These are phyloP conservation scores for Neolentinus lepideus DNA, from an alignment of 1,284 basidiomycete genomes.

Conservation along the genomic window DNA sequence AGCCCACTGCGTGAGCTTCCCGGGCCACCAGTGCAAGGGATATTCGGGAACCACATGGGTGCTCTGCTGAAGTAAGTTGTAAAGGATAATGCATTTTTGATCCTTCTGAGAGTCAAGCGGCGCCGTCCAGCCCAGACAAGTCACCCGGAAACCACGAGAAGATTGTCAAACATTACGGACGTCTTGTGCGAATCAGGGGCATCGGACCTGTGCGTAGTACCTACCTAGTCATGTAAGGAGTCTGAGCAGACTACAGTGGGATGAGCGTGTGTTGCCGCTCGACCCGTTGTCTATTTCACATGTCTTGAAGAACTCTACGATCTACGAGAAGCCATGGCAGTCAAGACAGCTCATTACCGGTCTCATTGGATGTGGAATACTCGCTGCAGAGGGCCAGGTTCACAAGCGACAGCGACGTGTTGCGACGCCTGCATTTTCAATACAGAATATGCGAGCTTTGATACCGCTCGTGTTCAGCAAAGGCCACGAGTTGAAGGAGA, in stretches of 20 bases:
- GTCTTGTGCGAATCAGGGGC: slow-evolving; percentile 56
- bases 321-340: slow-evolving; percentile 78
- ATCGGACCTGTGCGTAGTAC: slow-evolving; percentile 49
- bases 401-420: slow-evolving; percentile 74
- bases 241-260: slow-evolving; percentile 45
- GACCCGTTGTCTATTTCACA: slow-evolving; percentile 67
- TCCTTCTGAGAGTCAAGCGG: slow-evolving; percentile 1
- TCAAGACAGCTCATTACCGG: slow-evolving; percentile 64
- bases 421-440: slow-evolving; percentile 69
- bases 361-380: slow-evolving; percentile 72
- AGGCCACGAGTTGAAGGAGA: slow-evolving; percentile 52
- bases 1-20: slow-evolving; percentile 49
- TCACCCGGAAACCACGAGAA: slow-evolving; percentile 10
- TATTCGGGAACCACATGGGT: slow-evolving; percentile 47
- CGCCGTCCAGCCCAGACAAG: neutral
- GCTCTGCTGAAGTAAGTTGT: slow-evolving; percentile 48
- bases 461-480: slow-evolving; percentile 66
- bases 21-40: slow-evolving; percentile 44
- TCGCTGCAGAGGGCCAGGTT: slow-evolving; percentile 65
- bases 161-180: slow-evolving; percentile 31
- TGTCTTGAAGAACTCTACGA: slow-evolving; percentile 57
- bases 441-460: slow-evolving; percentile 63
- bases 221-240: slow-evolving; percentile 6
- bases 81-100: neutral
- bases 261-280: slow-evolving; percentile 66